Conservation (phyloP, 768 basidiomycete species). For the Megacollybia marginata region DNA sequence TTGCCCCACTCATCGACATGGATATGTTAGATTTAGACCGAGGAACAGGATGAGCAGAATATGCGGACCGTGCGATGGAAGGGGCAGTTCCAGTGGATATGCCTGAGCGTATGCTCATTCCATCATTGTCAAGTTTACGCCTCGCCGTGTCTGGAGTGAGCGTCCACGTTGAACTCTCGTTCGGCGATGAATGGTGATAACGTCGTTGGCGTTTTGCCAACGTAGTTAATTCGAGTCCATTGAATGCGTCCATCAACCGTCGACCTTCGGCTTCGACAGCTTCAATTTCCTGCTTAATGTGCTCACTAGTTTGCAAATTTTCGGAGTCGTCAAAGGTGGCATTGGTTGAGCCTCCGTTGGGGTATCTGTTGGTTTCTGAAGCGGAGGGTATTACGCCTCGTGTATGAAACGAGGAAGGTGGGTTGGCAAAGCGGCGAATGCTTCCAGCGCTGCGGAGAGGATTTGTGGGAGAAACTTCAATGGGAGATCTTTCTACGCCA, state of each 20-base stretch:
- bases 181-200: not conserved
- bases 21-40: slow-evolving; percentile 25
- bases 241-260: slow-evolving; percentile 72
- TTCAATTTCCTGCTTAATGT: slow-evolving; percentile 61
- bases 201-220: slow-evolving; percentile 42
- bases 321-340: slow-evolving; percentile 46
- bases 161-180: slow-evolving; percentile 22
- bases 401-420: slow-evolving; percentile 53
- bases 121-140: slow-evolving; percentile 38
- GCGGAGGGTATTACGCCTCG: slow-evolving; percentile 27
- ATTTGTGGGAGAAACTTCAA: slow-evolving; percentile 14
- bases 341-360: slow-evolving; percentile 23
- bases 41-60: slow-evolving; percentile 23
- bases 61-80: slow-evolving; percentile 39
- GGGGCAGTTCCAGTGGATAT: slow-evolving; percentile 43
- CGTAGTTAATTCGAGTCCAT: slow-evolving; percentile 66
- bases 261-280: slow-evolving; percentile 65
- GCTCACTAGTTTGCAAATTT: slow-evolving; percentile 47
- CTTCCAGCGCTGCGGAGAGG: slow-evolving; percentile 25
- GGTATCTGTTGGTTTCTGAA: slow-evolving; percentile 16
- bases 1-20: slow-evolving; percentile 5
- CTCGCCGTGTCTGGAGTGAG: slow-evolving; percentile 27
- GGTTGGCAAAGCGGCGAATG: slow-evolving; percentile 38
- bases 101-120: slow-evolving; percentile 44
- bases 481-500: slow-evolving; percentile 11